A percentile compares a stretch with the other conserved stretches of the same genome.
Evolutionary conservation across 2,329 filamentous ascomycete genomes (phyloP).

Genomic region (Bipolaris bicolor): DNA sequence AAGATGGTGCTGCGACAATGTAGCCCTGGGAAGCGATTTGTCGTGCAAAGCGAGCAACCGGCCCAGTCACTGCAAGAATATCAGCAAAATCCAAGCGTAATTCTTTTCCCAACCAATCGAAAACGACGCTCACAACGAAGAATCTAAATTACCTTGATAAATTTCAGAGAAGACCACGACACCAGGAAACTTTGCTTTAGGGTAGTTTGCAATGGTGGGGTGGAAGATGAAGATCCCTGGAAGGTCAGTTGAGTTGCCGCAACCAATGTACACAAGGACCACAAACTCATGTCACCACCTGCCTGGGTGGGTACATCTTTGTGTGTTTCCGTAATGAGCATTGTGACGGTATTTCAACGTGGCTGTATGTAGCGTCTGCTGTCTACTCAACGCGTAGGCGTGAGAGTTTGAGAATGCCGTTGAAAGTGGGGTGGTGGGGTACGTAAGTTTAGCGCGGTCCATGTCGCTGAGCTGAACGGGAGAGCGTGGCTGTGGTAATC

Average conservation of each 20-base stretch:
- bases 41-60: constrained; percentile 84
- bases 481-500: not conserved
- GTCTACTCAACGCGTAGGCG: constrained; percentile 4
- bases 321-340: constrained; percentile 66
- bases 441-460: constrained; percentile 13
- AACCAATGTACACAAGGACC: not conserved
- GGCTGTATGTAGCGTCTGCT: constrained; percentile 5
- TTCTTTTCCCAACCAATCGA: not conserved
- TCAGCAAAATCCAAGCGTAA: not conserved
- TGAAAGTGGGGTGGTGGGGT: constrained; percentile 26
- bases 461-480: constrained; percentile 10
- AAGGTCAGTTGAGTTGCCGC: constrained; percentile 2
- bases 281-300: constrained; percentile 64
- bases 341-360: constrained; percentile 34
- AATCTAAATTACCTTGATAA: constrained; percentile 75
- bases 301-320: constrained; percentile 65
- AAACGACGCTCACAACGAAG: not conserved
- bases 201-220: constrained; percentile 82
- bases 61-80: constrained; percentile 71
- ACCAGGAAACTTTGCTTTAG: constrained; percentile 86
- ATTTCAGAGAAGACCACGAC: constrained; percentile 93
- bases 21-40: constrained; percentile 93
- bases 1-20: constrained; percentile 88
- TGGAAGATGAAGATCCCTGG: constrained; percentile 89
- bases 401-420: not conserved